Evolutionary conservation across 495 filamentous ascomycete species (phyloP), one percentile per base, ranked within the genome.

Genomic region (Penicillium crystallinum): DNA sequence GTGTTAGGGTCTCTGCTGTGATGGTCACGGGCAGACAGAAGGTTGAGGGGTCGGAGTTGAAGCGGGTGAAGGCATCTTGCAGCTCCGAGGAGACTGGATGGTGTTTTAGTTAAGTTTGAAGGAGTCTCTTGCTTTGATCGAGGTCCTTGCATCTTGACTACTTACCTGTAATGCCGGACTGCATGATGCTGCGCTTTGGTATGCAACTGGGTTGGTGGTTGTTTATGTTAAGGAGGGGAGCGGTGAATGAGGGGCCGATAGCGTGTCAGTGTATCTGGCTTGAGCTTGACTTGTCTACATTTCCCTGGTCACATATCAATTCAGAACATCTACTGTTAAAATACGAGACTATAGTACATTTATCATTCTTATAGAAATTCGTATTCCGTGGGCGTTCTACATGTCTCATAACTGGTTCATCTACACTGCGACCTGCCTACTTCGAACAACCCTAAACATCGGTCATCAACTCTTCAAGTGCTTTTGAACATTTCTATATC

Each of bases 1-100:
- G 90, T 9, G 76, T 74, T 31, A 98, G 84, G 45, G 80, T 65
- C 69, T 98, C 93, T 39, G 77, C 73, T 37, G 79, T 64, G 67
- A 98, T 97, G 49, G 82, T 88, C 36, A 85, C 84, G 31, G 96
- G 79, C 38, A 98, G 81, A 42, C 87, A 95, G 62, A 90, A 90
- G 62, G 83, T 77, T 15, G 77, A 72, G 57, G 74, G 54, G 58
- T 79, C 77, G 47, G 80, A 72, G 61, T 88, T 77, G 64, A 97
- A 84, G 38, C 70, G 66, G 73, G 80, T 81, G 80, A 98, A 97
- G 56, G 89, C 79, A 66, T 83, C 71, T 62, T 88, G 84, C 53
- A 98, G 90, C 75, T 95, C 90, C 66, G 82, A 67, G 50, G 93
- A 95, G 61, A 89, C 91, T 92, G 65, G 46, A 22, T 6, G 21